These are phyloP conservation scores for Saxispiralis lemnorum DNA, from an alignment of 495 filamentous ascomycete species.

Conservation along the genomic window DNA sequence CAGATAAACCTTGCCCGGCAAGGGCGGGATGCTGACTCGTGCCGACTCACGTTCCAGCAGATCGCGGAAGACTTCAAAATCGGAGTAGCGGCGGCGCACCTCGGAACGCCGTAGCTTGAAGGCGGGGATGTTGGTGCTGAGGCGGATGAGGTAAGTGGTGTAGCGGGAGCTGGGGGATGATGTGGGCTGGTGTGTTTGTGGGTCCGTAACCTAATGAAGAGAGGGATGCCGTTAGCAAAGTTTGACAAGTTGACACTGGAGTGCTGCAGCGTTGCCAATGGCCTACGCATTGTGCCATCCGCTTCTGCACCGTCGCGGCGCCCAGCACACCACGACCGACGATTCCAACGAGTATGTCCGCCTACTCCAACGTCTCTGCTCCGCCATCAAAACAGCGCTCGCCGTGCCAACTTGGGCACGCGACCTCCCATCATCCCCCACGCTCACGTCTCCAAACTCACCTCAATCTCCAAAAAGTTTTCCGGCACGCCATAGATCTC, in stretches of 20 bases:
- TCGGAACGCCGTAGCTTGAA: slow-evolving; percentile 80
- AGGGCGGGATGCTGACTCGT: slow-evolving; percentile 82
- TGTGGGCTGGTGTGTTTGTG: slow-evolving; percentile 50
- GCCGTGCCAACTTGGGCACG: no score
- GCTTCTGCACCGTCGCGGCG: no score
- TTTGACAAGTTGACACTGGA: no score
- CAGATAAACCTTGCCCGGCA: slow-evolving; percentile 94
- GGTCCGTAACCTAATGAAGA: slow-evolving; percentile 60
- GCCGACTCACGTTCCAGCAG: slow-evolving; percentile 91
- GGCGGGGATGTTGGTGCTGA: slow-evolving; percentile 93
- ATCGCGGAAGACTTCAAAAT: slow-evolving; percentile 98
- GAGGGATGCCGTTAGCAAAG: background rate
- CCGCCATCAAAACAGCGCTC: no score
- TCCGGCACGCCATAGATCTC: slow-evolving; percentile 98
- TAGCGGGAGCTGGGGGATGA: slow-evolving; percentile 30
- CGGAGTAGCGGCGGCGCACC: slow-evolving; percentile 85
- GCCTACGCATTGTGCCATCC: no score
- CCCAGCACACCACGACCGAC: no score
- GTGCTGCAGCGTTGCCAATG: no score
- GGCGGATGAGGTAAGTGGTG: slow-evolving; percentile 94
- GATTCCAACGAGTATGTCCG: no score
- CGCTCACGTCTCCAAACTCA: no score
- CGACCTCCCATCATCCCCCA: no score
- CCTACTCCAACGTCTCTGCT: no score
- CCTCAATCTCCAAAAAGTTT: slow-evolving; percentile 97